Conservation (phyloP, 495 filamentous ascomycete species). For the Neurospora discreta region DNA sequence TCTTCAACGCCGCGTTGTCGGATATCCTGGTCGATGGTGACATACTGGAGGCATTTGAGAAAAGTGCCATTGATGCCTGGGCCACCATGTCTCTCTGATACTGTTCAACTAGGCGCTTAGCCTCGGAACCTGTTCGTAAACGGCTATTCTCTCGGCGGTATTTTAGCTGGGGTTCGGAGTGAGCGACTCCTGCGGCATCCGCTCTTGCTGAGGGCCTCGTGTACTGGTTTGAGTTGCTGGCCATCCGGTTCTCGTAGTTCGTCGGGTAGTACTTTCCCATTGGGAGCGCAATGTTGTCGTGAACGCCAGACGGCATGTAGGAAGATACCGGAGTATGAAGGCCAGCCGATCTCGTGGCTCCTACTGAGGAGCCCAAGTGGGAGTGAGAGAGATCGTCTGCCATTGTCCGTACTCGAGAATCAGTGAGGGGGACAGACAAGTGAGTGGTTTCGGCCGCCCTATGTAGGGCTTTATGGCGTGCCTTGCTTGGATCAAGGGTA, state of each 20-base stretch:
- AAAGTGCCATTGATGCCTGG: conserved; percentile 33
- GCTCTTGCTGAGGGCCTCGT: conserved; percentile 1
- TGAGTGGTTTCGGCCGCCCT: conserved; percentile 16
- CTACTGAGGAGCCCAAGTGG: not conserved
- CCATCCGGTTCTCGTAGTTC: conserved; percentile 35
- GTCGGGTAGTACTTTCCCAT: conserved; percentile 46
- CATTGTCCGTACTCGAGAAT: conserved; percentile 1
- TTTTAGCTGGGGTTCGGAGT: conserved; percentile 23
- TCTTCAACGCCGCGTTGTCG: not conserved
- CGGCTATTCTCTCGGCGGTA: conserved; percentile 10
- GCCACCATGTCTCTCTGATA: conserved; percentile 52
- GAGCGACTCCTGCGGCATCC: not conserved
- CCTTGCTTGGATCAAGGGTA: conserved; percentile 22
- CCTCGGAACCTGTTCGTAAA: conserved; percentile 31
- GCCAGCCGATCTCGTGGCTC: conserved; percentile 1
- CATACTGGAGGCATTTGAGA: conserved; percentile 6
- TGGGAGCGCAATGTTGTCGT: conserved; percentile 25
- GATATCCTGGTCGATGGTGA: not conserved
- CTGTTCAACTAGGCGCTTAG: conserved; percentile 39
- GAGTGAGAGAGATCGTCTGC: conserved; percentile 1
- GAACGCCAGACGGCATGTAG: conserved; percentile 29
- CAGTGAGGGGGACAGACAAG: conserved; percentile 6
- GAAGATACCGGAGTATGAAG: conserved; percentile 28
- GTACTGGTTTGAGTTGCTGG: conserved; percentile 11
- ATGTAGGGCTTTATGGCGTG: conserved; percentile 22